Evolutionary conservation across 352 stramenopile species (phyloP), one percentile per base, ranked within the genome.

Genomic region (Phytophthora pisi): DNA sequence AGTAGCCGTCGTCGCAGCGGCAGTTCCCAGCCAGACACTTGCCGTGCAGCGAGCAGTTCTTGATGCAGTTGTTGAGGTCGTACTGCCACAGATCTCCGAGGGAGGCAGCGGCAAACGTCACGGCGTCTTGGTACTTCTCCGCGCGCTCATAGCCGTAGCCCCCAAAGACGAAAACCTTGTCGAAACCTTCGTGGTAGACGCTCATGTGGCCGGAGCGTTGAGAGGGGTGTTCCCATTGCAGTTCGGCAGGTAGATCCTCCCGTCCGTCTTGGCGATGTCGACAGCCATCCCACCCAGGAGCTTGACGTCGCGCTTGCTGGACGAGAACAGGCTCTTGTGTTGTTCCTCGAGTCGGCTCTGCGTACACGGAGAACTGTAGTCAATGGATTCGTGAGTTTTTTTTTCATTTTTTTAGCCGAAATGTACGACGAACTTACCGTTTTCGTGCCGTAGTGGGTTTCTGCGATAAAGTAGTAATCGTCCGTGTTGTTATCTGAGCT

Each of bases 221-320:
- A 0, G 88, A 89, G 0, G 94, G 94, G 53, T 93, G 83, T 18
- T 84, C 70, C 85, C 88, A 98, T 68, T 97, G 83, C 0, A 98
- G 72, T 18, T 75, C 71, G 40, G 74, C 56, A 0, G 83, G 77
- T 18, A 95, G 61, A 63, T 95, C 87, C 0, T 56, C 42, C 20
- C 84, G 75, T 4, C 68, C 77, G 57, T 98, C 94, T n/a, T 64
- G 58, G 5, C 89, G 78, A 61, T 99, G 86, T 15, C 93, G 79
- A 75, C 97, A 99, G 16, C 96, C 96, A 69, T 99, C 97, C 96
- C 96, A 99, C 0, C 96, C 96, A 8, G 92, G 91, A 2, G 92
- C 91, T 70, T 98, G 92, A 0, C 91, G 74, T 51, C 96, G 65
- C 9, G 96, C 94, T 74, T 99, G 92, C 7, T 71, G 52, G 16